Percentiles rank a stretch among this genome's conserved stretches.
Conservation (phyloP, 768 basidiomycete genomes). For the Lyophyllum semitale region DNA sequence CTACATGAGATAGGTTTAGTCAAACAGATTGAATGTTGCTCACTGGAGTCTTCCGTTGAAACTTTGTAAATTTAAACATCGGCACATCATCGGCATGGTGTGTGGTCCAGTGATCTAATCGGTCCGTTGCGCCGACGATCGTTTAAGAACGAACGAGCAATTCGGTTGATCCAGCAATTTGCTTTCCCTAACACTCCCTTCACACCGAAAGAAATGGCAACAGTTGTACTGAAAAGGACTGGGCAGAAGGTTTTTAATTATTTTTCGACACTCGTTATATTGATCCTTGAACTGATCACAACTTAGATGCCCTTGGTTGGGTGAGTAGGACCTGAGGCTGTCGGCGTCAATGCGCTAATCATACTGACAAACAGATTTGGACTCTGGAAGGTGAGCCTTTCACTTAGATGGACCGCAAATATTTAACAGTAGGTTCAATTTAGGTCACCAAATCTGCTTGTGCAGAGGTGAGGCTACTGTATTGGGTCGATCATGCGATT, state of each 20-base stretch:
- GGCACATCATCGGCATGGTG: neutral
- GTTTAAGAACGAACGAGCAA: no score
- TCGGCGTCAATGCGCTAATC: constrained; percentile 8
- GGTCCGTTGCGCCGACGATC: constrained; percentile 1
- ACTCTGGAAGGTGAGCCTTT: constrained; percentile 61
- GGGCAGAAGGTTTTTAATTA: constrained; percentile 48
- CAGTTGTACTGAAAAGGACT: constrained; percentile 58
- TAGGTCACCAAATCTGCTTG: constrained; percentile 63
- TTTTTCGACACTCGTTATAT: constrained; percentile 5
- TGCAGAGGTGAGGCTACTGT: constrained; percentile 50
- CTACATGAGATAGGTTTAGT: neutral
- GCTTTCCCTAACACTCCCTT: constrained; percentile 3
- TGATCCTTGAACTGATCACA: constrained; percentile 1
- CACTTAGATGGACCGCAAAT: constrained; percentile 22
- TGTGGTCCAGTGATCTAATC: neutral
- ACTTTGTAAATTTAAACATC: neutral
- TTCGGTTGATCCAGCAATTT: neutral
- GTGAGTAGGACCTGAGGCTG: constrained; percentile 35
- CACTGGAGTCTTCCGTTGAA: no score
- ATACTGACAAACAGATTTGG: constrained; percentile 49
- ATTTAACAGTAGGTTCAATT: constrained; percentile 45
- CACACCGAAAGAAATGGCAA: constrained; percentile 39
- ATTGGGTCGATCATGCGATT: neutral
- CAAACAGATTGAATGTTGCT: neutral
- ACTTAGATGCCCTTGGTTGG: constrained; percentile 71